Evolutionary conservation across 176 grass and related monocot genomes (phyloP).

Genomic region (Aegilops umbellulata): DNA sequence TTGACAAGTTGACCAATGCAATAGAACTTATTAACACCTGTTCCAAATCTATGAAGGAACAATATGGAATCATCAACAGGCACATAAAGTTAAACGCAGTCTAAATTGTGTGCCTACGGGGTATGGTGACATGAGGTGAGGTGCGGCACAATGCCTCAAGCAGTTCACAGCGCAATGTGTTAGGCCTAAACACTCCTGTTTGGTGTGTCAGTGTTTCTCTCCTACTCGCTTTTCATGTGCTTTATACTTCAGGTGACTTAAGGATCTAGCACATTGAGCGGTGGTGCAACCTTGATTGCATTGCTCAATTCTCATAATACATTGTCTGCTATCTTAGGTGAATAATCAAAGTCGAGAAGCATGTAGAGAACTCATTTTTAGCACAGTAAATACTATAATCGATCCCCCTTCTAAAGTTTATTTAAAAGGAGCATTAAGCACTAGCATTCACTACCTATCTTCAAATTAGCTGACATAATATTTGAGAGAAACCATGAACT

Average conservation of each 20-base stretch:
- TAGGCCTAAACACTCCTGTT: neutral
- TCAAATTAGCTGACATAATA: neutral
- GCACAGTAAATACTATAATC: neutral
- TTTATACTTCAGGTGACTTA: conserved; percentile 13
- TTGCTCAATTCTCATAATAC: neutral
- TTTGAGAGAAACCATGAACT: neutral
- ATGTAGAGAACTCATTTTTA: neutral
- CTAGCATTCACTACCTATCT: conserved; percentile 1
- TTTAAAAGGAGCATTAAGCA: neutral
- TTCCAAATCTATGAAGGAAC: conserved; percentile 11
- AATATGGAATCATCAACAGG: neutral
- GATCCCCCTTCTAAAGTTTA: neutral
- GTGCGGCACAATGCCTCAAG: neutral
- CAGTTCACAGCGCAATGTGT: neutral
- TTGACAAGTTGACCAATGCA: neutral
- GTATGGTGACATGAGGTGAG: neutral
- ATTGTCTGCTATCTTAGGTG: neutral
- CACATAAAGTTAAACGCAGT: neutral
- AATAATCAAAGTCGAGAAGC: neutral
- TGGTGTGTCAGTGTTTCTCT: conserved; percentile 5
- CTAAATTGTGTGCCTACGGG: neutral
- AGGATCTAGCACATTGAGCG: neutral
- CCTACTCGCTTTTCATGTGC: neutral
- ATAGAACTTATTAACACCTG: neutral
- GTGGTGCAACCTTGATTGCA: neutral